Percentiles rank a stretch among this genome's conserved stretches.
phyloP scores from a whole-genome alignment of 108 stramenopile genomes.

The Cylindrotheca fusiformis region DNA sequence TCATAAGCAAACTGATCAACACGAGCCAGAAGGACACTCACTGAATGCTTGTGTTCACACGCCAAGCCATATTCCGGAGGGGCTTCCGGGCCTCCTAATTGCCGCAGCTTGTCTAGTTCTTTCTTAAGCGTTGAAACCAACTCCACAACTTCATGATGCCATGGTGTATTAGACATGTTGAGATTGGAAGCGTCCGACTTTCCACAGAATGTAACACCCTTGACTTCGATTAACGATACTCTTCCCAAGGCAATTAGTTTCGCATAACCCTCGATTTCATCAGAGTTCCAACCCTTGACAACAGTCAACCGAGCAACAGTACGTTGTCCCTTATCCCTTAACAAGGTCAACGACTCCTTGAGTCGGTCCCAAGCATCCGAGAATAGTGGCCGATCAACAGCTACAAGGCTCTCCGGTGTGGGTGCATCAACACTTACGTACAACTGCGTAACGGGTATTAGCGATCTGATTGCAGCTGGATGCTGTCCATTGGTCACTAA shows the following conservation, averaged over 20 bases:
- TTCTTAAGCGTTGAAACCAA: conserved; percentile 59
- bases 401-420: conserved; percentile 88
- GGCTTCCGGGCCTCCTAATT: conserved; percentile 48
- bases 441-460: conserved; percentile 94
- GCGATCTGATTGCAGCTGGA: conserved; percentile 81
- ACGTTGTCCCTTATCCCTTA: conserved; percentile 88
- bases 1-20: conserved; percentile 84
- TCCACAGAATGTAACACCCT: conserved; percentile 97
- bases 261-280: conserved; percentile 89
- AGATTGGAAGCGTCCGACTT: conserved; percentile 94
- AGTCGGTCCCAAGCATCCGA: conserved; percentile 96
- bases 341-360: conserved; percentile 52
- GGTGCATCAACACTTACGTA: conserved; percentile 94
- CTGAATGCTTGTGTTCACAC: conserved; percentile 95
- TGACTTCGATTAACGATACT: conserved; percentile 91
- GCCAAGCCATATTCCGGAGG: conserved; percentile 86
- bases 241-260: conserved; percentile 87
- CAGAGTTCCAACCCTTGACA: conserved; percentile 94
- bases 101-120: conserved; percentile 59
- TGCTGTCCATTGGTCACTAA: conserved; percentile 98
- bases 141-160: conserved; percentile 92
- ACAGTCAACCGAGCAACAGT: conserved; percentile 96
- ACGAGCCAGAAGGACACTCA: conserved; percentile 88
- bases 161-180: conserved; percentile 94
- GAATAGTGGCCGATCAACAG: conserved; percentile 92